These are phyloP conservation scores for Acmispon strigosus DNA, from an alignment of 306 rosid species.

Conservation along the genomic window DNA sequence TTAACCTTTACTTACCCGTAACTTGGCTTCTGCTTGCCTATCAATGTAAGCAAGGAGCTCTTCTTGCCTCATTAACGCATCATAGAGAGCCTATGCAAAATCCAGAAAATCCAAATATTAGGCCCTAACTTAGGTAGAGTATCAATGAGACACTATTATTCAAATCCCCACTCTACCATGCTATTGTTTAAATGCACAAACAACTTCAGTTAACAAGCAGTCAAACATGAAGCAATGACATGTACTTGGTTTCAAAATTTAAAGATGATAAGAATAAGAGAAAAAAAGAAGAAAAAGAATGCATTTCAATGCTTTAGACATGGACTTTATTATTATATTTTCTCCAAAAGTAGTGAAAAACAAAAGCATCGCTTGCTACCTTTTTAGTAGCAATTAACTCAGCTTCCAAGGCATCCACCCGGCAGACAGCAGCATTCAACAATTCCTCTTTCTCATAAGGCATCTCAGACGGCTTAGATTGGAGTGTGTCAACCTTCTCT, in stretches of 20 bases:
- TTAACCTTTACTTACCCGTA: conserved; percentile 55
- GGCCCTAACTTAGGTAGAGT: background rate
- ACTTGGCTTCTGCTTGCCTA: conserved; percentile 75
- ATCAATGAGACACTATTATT: background rate
- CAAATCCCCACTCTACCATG: background rate
- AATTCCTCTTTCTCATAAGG: conserved; percentile 90
- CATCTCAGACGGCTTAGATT: conserved; percentile 90
- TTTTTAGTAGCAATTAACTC: conserved; percentile 94
- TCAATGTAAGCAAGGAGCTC: conserved; percentile 93
- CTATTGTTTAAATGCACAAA: background rate
- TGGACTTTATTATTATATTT: background rate
- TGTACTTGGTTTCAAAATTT: background rate
- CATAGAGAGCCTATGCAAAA: conserved; percentile 67
- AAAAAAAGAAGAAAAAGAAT: background rate
- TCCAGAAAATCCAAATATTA: conserved; percentile 20
- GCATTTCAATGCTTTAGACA: conserved; percentile 8
- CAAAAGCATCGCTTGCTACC: conserved; percentile 34
- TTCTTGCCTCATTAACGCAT: conserved; percentile 94
- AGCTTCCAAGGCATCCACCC: conserved; percentile 97
- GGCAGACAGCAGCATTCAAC: conserved; percentile 95
- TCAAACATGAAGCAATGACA: background rate
- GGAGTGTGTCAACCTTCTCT: conserved; percentile 78
- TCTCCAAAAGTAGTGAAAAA: background rate
- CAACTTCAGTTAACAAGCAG: background rate
- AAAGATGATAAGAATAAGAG: background rate